phyloP scores from a whole-genome alignment of 2,329 filamentous ascomycete genomes.

The Alternaria arborescens region DNA sequence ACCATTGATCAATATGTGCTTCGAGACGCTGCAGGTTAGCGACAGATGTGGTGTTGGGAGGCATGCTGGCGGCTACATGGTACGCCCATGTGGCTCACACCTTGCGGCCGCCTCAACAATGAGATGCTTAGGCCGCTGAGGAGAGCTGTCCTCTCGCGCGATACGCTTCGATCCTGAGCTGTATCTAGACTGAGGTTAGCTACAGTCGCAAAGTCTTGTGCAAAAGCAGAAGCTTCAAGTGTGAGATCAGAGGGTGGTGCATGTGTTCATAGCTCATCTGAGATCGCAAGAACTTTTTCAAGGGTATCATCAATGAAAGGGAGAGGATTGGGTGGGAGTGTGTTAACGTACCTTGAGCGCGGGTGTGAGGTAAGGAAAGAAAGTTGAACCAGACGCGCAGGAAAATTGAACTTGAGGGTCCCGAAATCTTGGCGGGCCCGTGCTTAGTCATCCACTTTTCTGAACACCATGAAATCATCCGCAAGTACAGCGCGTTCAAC shows the following conservation, averaged over 20 bases:
- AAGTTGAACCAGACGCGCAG: slow-evolving; percentile 29
- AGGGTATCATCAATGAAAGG: slow-evolving; percentile 61
- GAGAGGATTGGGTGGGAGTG: slow-evolving; percentile 1
- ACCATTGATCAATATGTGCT: slow-evolving; percentile 10
- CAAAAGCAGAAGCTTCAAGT: slow-evolving; percentile 15
- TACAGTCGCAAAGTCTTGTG: slow-evolving; percentile 15
- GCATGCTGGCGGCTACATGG: neutral
- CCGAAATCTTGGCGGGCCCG: slow-evolving; percentile 43
- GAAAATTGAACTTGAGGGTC: slow-evolving; percentile 35
- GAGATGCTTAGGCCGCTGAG: neutral
- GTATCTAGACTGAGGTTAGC: slow-evolving; percentile 32
- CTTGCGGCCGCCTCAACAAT: neutral
- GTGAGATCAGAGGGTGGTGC: slow-evolving; percentile 66
- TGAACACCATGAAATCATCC: slow-evolving; percentile 21
- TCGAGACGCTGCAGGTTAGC: neutral
- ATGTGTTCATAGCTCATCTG: slow-evolving; percentile 67
- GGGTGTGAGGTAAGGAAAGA: slow-evolving; percentile 32
- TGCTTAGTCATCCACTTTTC: slow-evolving; percentile 39
- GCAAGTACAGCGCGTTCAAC: slow-evolving; percentile 5
- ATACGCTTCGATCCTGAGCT: neutral
- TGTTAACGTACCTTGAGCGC: slow-evolving; percentile 35
- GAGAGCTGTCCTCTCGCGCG: neutral
- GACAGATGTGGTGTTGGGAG: neutral
- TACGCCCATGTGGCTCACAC: neutral
- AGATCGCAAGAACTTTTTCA: slow-evolving; percentile 64